These are phyloP conservation scores for Triticum dicoccoides DNA, from an alignment of 176 grass and related monocot species.

Conservation along the genomic window DNA sequence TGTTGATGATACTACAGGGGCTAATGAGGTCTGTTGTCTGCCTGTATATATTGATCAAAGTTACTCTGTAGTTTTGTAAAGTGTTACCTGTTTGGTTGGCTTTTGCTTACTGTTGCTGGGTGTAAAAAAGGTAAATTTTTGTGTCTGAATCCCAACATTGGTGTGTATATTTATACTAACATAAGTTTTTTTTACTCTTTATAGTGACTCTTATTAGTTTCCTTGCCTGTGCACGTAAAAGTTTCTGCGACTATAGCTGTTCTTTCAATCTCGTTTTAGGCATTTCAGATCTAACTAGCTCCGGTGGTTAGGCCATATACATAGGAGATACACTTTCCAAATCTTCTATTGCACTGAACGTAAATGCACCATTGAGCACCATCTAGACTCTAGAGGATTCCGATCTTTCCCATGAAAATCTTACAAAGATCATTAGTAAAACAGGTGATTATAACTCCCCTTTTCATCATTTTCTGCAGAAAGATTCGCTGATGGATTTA, in stretches of 20 bases:
- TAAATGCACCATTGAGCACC: not conserved
- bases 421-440: not conserved
- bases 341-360: not conserved
- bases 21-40: slow-evolving; percentile 61
- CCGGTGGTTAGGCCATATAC: not conserved
- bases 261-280: not conserved
- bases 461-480: slow-evolving; percentile 46
- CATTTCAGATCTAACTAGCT: not conserved
- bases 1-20: slow-evolving; percentile 95
- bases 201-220: not conserved
- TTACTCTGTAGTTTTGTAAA: slow-evolving; percentile 5
- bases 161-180: not conserved
- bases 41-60: slow-evolving; percentile 7
- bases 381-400: not conserved
- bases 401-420: not conserved
- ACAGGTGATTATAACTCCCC: not conserved
- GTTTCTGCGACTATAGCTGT: not conserved
- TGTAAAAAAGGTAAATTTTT: not conserved
- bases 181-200: not conserved
- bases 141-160: not conserved
- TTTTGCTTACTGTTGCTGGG: not conserved
- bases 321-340: not conserved
- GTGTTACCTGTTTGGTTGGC: slow-evolving; percentile 1
- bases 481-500: slow-evolving; percentile 93
- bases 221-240: slow-evolving; percentile 18